Conservation (phyloP, 1,284 basidiomycete genomes). For the Cryptococcus deneoformans region DNA sequence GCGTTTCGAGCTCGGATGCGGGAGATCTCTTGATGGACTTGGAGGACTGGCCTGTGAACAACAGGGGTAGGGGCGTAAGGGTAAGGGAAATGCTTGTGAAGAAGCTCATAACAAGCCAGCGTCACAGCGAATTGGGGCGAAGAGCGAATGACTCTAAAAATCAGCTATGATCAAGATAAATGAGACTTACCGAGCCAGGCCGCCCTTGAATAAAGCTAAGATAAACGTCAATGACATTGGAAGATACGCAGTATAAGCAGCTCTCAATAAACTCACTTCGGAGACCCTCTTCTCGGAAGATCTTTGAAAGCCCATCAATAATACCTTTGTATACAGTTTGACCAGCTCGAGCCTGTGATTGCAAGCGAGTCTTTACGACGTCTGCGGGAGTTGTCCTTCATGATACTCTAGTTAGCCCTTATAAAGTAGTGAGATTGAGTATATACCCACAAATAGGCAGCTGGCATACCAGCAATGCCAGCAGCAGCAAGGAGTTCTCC, state of each 20-base stretch:
- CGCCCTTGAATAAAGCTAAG: slow-evolving; percentile 89
- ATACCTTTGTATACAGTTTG: slow-evolving; percentile 92
- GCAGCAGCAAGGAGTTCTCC: slow-evolving; percentile 72
- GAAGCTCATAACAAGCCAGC: slow-evolving; percentile 80
- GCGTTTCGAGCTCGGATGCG: slow-evolving; percentile 87
- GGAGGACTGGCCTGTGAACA: slow-evolving; percentile 61
- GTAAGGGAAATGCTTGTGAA: slow-evolving; percentile 71
- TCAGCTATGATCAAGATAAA: slow-evolving; percentile 14
- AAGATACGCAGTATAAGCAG: not conserved
- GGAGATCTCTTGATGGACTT: slow-evolving; percentile 74
- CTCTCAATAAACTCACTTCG: not conserved
- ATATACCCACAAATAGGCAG: slow-evolving; percentile 25
- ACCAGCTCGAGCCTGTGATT: slow-evolving; percentile 91
- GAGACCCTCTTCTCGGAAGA: slow-evolving; percentile 52
- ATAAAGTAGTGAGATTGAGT: not conserved
- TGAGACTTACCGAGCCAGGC: slow-evolving; percentile 75
- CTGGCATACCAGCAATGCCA: slow-evolving; percentile 78
- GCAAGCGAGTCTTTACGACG: slow-evolving; percentile 98
- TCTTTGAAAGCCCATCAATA: slow-evolving; percentile 79
- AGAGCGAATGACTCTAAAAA: slow-evolving; percentile 28
- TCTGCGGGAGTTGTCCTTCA: slow-evolving; percentile 54
- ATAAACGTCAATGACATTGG: not conserved
- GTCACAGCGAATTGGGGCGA: slow-evolving; percentile 81
- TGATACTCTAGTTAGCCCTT: not conserved
- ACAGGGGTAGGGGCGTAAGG: slow-evolving; percentile 61